Evolutionary conservation across 768 basidiomycete genomes (phyloP).

Genomic region (Kwoniella shandongensis): DNA sequence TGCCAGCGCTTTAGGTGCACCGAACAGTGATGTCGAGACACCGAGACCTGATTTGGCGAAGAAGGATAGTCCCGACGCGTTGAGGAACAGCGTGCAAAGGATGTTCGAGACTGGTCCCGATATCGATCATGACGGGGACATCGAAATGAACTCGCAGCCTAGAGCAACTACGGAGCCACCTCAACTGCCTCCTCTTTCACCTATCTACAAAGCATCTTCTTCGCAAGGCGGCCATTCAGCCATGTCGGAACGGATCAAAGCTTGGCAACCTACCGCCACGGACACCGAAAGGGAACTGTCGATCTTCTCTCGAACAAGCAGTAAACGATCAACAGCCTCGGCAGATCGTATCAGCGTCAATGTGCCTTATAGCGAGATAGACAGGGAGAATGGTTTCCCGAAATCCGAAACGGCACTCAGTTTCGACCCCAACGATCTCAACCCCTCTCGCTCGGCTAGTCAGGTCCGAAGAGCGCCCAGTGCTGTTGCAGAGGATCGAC

Average conservation of each 20-base stretch:
- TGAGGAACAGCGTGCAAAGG: slow-evolving; percentile 38
- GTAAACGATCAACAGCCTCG: slow-evolving; percentile 14
- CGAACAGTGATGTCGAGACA: slow-evolving; percentile 15
- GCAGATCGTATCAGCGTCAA: slow-evolving; percentile 3
- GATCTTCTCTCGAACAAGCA: slow-evolving; percentile 34
- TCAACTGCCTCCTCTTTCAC: not conserved
- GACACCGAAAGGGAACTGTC: slow-evolving; percentile 31
- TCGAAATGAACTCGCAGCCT: too few species aligned
- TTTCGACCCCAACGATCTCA: slow-evolving; percentile 50
- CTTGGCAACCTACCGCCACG: slow-evolving; percentile 32
- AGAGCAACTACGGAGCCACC: slow-evolving; percentile 4
- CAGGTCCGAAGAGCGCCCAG: slow-evolving; percentile 40
- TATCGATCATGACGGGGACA: slow-evolving; percentile 2
- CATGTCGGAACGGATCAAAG: slow-evolving; percentile 19
- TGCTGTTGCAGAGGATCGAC: slow-evolving; percentile 1
- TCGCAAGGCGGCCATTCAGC: slow-evolving; percentile 1
- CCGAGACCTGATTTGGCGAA: slow-evolving; percentile 6
- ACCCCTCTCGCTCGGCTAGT: slow-evolving; percentile 49
- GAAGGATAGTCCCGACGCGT: slow-evolving; percentile 3
- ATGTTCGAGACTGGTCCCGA: slow-evolving; percentile 43
- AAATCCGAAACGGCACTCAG: slow-evolving; percentile 32
- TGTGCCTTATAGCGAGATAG: slow-evolving; percentile 14
- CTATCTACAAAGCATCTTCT: not conserved
- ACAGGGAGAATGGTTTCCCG: slow-evolving; percentile 2
- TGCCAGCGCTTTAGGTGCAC: slow-evolving; percentile 27